Percentiles rank a stretch among this genome's conserved stretches.
phyloP scores from a whole-genome alignment of 768 basidiomycete species.

The Amyloporia xantha region DNA sequence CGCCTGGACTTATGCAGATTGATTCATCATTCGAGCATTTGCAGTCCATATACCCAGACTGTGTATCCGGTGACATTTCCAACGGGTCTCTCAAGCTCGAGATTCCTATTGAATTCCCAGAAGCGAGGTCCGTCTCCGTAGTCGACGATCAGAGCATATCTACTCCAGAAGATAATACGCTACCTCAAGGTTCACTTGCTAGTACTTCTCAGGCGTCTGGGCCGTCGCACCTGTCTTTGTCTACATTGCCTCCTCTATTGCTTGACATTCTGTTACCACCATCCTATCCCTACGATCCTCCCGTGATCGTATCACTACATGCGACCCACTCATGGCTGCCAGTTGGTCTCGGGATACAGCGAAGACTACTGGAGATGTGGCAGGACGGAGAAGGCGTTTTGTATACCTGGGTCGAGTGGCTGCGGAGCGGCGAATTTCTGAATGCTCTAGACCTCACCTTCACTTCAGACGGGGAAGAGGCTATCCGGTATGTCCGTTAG shows the following conservation, averaged over 20 bases:
- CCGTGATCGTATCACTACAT: slow-evolving; percentile 47
- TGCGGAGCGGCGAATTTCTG: slow-evolving; percentile 63
- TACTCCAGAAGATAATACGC: background rate
- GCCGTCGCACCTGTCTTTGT: slow-evolving; percentile 27
- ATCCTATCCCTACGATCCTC: slow-evolving; percentile 38
- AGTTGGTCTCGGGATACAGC: slow-evolving; percentile 27
- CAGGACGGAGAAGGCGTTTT: slow-evolving; percentile 52
- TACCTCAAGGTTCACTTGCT: background rate
- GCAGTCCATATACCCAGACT: slow-evolving; percentile 79
- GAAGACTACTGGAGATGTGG: slow-evolving; percentile 50
- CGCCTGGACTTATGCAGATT: too few relatives aligned
- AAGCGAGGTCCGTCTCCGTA: slow-evolving; percentile 34
- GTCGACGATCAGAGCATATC: slow-evolving; percentile 18
- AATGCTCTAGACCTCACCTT: slow-evolving; percentile 33
- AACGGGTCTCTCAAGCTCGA: slow-evolving; percentile 47
- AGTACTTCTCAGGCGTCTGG: background rate
- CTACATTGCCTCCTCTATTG: slow-evolving; percentile 57
- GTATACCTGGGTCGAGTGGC: slow-evolving; percentile 67
- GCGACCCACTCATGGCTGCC: slow-evolving; percentile 57
- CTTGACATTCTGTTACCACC: slow-evolving; percentile 53
- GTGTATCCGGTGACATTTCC: slow-evolving; percentile 35
- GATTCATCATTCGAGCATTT: slow-evolving; percentile 1
- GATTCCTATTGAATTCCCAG: slow-evolving; percentile 56
- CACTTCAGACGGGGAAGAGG: slow-evolving; percentile 21
- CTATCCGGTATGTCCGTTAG: slow-evolving; percentile 31